phyloP scores from a whole-genome alignment of 2,329 filamentous ascomycete genomes.

The Botrytis fragariae region DNA sequence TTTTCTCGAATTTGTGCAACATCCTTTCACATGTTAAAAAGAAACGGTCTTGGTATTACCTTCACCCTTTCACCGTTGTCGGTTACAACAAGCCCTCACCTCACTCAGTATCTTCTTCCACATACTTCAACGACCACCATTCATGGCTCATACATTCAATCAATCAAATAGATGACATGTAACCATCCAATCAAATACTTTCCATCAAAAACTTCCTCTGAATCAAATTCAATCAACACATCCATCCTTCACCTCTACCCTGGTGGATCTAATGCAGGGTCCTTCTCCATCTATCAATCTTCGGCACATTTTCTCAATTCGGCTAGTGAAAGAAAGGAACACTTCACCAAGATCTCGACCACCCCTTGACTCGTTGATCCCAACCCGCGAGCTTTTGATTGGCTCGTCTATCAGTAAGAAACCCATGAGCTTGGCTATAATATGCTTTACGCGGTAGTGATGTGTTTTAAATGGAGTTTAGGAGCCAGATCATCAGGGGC shows the following conservation, averaged over 20 bases:
- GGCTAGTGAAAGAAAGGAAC: background rate
- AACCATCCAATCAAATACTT: background rate
- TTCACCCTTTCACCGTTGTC: background rate
- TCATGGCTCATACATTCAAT: background rate
- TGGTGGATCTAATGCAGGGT: slow-evolving; percentile 4
- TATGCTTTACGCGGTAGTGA: background rate
- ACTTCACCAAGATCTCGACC: background rate
- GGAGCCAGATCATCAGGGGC: background rate
- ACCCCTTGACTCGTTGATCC: slow-evolving; percentile 2
- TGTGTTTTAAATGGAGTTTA: background rate
- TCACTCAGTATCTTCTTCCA: background rate
- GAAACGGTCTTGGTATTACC: background rate
- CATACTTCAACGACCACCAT: background rate
- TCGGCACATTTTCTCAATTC: background rate
- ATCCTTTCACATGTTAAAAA: background rate
- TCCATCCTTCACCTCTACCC: background rate
- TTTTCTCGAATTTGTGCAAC: background rate
- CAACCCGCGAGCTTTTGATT: background rate
- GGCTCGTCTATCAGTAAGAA: background rate
- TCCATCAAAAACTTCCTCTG: background rate
- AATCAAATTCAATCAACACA: background rate
- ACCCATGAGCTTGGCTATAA: background rate
- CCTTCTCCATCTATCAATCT: background rate
- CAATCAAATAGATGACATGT: background rate
- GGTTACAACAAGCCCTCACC: background rate